phyloP scores from a whole-genome alignment of 2,329 filamentous ascomycete species.

The Simplicillium sp. region DNA sequence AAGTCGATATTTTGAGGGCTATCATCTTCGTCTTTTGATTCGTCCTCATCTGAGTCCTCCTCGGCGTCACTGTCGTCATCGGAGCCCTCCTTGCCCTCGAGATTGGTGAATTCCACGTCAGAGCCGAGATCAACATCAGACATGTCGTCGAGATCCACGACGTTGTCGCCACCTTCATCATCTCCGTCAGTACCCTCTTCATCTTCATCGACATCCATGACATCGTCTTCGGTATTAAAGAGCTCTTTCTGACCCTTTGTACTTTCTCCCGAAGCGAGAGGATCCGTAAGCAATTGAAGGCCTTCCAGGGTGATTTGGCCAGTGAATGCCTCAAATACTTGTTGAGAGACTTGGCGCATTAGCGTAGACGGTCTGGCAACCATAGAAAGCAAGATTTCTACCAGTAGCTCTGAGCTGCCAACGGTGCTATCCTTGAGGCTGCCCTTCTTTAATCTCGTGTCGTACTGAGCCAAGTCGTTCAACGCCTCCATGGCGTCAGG shows the following conservation, averaged over 20 bases:
- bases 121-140: conserved; percentile 40
- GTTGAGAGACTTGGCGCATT: conserved; percentile 76
- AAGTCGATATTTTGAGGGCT: conserved; percentile 52
- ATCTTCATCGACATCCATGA: conserved; percentile 41
- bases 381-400: conserved; percentile 87
- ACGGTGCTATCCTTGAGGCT: conserved; percentile 36
- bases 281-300: conserved; percentile 54
- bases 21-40: conserved; percentile 29
- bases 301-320: conserved; percentile 64
- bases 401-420: conserved; percentile 59
- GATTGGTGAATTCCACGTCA: conserved; percentile 40
- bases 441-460: conserved; percentile 50
- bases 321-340: conserved; percentile 80
- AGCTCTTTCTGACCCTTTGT: conserved; percentile 76
- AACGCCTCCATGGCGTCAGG: conserved; percentile 75
- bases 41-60: conserved; percentile 27
- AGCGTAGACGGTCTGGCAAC: conserved; percentile 76
- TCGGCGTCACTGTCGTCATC: conserved; percentile 31
- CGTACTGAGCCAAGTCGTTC: conserved; percentile 70
- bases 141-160: conserved; percentile 17
- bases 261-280: conserved; percentile 72
- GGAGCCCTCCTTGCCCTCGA: conserved; percentile 33
- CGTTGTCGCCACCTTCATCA: conserved; percentile 26
- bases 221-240: conserved; percentile 61
- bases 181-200: conserved; percentile 30